Percentiles rank a stretch among this genome's conserved stretches.
Conservation (phyloP, 305 asterid species). For the Ajuga reptans region DNA sequence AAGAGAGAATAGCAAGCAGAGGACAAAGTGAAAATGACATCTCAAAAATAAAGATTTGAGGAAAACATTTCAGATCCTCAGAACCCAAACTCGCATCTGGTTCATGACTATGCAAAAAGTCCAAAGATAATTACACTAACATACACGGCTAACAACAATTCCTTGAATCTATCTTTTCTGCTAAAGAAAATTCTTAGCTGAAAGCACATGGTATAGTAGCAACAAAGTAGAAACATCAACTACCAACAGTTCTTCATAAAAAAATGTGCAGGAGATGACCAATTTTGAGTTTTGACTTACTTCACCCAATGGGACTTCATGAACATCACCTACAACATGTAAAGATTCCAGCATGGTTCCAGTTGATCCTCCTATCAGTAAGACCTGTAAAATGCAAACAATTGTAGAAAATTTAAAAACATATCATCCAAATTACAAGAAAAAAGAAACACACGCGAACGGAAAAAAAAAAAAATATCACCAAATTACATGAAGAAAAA, state of each 20-base stretch:
- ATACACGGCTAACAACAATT: background rate
- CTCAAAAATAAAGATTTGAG: background rate
- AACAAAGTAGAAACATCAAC: constrained; percentile 9
- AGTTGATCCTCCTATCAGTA: constrained; percentile 96
- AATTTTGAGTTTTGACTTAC: constrained; percentile 39
- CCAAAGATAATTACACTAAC: constrained; percentile 2
- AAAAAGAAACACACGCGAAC: too few relatives aligned
- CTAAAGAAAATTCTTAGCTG: constrained; percentile 5
- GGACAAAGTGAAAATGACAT: background rate
- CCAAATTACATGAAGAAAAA: background rate
- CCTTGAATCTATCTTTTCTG: background rate
- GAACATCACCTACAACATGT: constrained; percentile 82
- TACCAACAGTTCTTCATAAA: constrained; percentile 6
- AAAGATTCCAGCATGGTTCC: constrained; percentile 97
- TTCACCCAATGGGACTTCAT: constrained; percentile 57
- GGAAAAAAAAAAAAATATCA: too few relatives aligned
- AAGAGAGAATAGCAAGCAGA: background rate
- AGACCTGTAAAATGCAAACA: constrained; percentile 50
- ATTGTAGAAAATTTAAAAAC: background rate
- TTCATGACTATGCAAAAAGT: constrained; percentile 6
- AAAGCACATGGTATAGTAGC: background rate
- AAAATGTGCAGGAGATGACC: constrained; percentile 11
- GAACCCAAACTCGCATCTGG: constrained; percentile 2
- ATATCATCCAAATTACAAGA: too few relatives aligned
- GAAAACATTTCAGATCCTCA: constrained; percentile 11